phyloP scores from a whole-genome alignment of 352 stramenopile species.

The Saprolegnia parasitica region DNA sequence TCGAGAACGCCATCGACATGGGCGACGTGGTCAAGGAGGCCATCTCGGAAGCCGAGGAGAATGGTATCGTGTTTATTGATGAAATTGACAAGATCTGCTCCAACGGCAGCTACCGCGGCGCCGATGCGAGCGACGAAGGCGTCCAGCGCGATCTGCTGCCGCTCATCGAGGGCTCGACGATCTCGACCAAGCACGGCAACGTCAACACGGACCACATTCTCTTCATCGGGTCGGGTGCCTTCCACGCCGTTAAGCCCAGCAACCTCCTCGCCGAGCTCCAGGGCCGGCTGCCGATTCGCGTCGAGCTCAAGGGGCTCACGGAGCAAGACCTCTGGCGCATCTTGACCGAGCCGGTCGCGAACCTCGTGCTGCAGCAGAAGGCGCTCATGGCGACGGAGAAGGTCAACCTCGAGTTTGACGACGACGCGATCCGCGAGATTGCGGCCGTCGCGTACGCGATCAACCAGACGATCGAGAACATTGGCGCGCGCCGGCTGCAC shows the following conservation, averaged over 20 bases:
- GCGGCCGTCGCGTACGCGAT: conserved; percentile 92
- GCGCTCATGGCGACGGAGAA: conserved; percentile 97
- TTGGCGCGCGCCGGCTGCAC: conserved; percentile 97
- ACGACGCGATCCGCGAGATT: conserved; percentile 97
- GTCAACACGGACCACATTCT: conserved; percentile 99
- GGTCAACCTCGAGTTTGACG: conserved; percentile 93
- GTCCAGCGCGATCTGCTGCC: conserved; percentile 98
- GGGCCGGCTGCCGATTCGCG: conserved; percentile 97
- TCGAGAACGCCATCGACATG: conserved; percentile 92
- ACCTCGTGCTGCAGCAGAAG: conserved; percentile 97
- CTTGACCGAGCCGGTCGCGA: conserved; percentile 98
- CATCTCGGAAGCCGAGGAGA: conserved; percentile 94
- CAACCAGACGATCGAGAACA: conserved; percentile 98
- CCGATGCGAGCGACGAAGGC: conserved; percentile 96
- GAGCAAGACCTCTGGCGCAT: conserved; percentile 99
- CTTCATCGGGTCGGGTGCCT: conserved; percentile 97
- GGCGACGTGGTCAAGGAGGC: conserved; percentile 81
- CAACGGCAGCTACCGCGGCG: conserved; percentile 89
- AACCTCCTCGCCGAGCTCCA: conserved; percentile 98
- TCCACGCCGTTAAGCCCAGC: conserved; percentile 97
- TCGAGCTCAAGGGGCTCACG: conserved; percentile 98
- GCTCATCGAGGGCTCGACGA: conserved; percentile 97
- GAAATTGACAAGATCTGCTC: conserved; percentile 99
- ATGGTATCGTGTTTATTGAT: conserved; percentile 99
- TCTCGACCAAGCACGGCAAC: conserved; percentile 99